A percentile compares a stretch with the other conserved stretches of the same genome.
Conservation (phyloP, 2,329 filamentous ascomycete species). For the Beauveria sp. region DNA sequence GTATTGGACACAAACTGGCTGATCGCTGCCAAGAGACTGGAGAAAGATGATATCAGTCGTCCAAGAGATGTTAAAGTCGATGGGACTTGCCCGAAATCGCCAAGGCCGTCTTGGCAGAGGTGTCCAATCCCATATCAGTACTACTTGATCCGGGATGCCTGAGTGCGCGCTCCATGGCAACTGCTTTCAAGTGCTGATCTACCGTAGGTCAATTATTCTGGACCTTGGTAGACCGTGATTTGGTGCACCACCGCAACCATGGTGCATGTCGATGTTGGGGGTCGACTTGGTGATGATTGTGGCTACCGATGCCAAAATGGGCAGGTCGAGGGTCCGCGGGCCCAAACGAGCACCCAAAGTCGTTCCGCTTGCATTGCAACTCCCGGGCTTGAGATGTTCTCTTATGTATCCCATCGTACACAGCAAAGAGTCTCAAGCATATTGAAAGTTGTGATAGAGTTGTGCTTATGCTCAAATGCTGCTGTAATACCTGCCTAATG, state of each 20-base stretch:
- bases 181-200: neutral
- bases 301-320: no score
- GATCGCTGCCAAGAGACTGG: neutral
- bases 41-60: neutral
- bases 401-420: neutral
- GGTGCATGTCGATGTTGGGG: no score
- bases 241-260: no score
- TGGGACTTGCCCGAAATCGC: slow-evolving; percentile 8
- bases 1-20: neutral
- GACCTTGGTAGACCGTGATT: neutral
- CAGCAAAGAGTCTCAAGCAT: neutral
- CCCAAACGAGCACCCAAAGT: no score
- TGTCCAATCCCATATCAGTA: neutral
- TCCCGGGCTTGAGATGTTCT: neutral
- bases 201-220: neutral
- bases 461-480: neutral
- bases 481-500: slow-evolving; percentile 3
- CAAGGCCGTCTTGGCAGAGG: neutral
- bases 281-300: no score
- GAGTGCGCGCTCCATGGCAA: neutral
- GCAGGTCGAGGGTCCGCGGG: no score
- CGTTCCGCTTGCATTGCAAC: neutral
- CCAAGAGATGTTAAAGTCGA: neutral
- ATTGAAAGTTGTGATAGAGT: neutral
- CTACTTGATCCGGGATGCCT: neutral